Percentiles rank a stretch among this genome's conserved stretches.
These are phyloP conservation scores for Perkinsus olseni DNA, from an alignment of 169 alveolate species.

Conservation along the genomic window DNA sequence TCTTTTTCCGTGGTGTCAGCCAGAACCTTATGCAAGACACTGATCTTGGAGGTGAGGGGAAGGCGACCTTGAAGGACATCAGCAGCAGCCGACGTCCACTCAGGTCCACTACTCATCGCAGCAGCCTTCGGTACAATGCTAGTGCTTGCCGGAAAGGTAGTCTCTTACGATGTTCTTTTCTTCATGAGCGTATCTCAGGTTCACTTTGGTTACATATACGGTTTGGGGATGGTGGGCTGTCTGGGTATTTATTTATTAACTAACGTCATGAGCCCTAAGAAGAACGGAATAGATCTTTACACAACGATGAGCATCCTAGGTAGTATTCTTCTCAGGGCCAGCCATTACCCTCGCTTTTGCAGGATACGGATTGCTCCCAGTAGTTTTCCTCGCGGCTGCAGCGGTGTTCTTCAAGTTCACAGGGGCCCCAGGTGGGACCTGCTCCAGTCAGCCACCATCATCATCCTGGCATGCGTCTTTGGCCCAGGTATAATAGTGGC, in stretches of 20 bases:
- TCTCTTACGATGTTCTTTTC: not conserved
- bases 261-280: slow-evolving; percentile 51
- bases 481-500: slow-evolving; percentile 35
- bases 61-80: not conserved
- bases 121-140: slow-evolving; percentile 47
- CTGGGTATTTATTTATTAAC: slow-evolving; percentile 46
- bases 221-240: slow-evolving; percentile 54
- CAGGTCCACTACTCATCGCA: slow-evolving; percentile 49
- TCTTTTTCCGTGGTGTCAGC: slow-evolving; percentile 42
- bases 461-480: not conserved
- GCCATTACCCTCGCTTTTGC: not conserved
- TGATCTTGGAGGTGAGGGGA: not conserved
- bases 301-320: slow-evolving; percentile 52
- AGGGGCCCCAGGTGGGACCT: not conserved
- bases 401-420: slow-evolving; percentile 38
- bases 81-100: not conserved
- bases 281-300: slow-evolving; percentile 55
- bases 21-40: not conserved
- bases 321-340: not conserved
- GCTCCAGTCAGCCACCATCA: too few species aligned
- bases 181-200: slow-evolving; percentile 17
- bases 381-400: slow-evolving; percentile 45
- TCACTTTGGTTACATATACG: slow-evolving; percentile 59
- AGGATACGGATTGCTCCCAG: slow-evolving; percentile 60
- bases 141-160: slow-evolving; percentile 39